Conservation (phyloP, 2,329 filamentous ascomycete genomes). For the Coniochaeta sp. region DNA sequence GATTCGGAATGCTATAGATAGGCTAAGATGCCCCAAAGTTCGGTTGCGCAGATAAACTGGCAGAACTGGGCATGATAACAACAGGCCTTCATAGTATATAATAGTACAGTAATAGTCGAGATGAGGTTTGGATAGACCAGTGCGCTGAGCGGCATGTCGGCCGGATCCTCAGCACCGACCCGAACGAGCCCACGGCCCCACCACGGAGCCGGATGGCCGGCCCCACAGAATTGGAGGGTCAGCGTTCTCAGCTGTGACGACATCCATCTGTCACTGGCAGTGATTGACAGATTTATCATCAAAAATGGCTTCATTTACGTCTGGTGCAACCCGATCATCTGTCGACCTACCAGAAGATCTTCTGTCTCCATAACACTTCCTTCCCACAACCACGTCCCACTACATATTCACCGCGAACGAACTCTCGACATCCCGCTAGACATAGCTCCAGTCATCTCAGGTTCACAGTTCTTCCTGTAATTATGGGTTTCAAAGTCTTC, state of each 20-base stretch:
- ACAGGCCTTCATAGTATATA: too few species aligned
- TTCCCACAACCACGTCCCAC: too few species aligned
- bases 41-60: too few species aligned
- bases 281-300: not conserved
- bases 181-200: not conserved
- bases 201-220: not conserved
- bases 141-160: not conserved
- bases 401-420: not conserved
- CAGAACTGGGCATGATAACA: not conserved
- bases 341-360: too few species aligned
- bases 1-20: too few species aligned
- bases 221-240: not conserved
- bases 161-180: not conserved
- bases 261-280: not conserved
- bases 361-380: too few species aligned
- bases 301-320: too few species aligned
- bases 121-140: not conserved
- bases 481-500: slow-evolving; percentile 23
- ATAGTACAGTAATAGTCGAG: not conserved
- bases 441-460: not conserved
- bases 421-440: too few species aligned
- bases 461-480: not conserved
- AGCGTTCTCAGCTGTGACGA: not conserved
- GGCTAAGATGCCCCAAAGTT: too few species aligned
- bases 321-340: too few species aligned